Evolutionary conservation across 371 early-diverging fungal species (phyloP), one percentile per base, ranked within the genome.

Genomic region (Mortierella sp.): DNA sequence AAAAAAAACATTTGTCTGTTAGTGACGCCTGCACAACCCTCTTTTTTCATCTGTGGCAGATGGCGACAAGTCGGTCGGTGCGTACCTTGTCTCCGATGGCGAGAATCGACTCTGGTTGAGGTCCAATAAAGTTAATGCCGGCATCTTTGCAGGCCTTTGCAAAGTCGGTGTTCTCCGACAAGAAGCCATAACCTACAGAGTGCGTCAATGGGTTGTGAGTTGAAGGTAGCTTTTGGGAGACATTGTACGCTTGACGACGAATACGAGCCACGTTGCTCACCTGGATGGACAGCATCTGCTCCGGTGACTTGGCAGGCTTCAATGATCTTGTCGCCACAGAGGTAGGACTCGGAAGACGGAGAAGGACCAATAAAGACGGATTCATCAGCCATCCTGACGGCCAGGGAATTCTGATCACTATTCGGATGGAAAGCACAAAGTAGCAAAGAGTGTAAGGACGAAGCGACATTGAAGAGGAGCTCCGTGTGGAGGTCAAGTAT

Each of bases 11-110:
- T n/a, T n/a, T n/a, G n/a, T n/a, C n/a, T n/a, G n/a, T n/a, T n/a
- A n/a, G n/a, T n/a, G n/a, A n/a, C n/a, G n/a, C n/a, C n/a, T n/a
- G n/a, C n/a, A n/a, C n/a, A n/a, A n/a, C n/a, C n/a, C n/a, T n/a
- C n/a, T n/a, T n/a, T n/a, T n/a, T n/a, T n/a, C n/a, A n/a, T n/a
- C n/a, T n/a, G n/a, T n/a, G n/a, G n/a, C n/a, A n/a, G n/a, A n/a
- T n/a, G n/a, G n/a, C n/a, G n/a, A n/a, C n/a, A n/a, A n/a, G n/a
- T n/a, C n/a, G n/a, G n/a, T n/a, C n/a, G n/a, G n/a, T n/a, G n/a
- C n/a, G n/a, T 48, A 95, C 94, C 85, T 97, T 96, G 82, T 96
- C 96, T 39, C 98, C 98, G 91, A 97, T 96, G 42, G 89, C 90
- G 7, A 88, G 88, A 82, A 97, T 96, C 5, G 96, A 88, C 51